phyloP scores from a whole-genome alignment of 2,329 filamentous ascomycete species.

The Cryoendolithus antarcticus region DNA sequence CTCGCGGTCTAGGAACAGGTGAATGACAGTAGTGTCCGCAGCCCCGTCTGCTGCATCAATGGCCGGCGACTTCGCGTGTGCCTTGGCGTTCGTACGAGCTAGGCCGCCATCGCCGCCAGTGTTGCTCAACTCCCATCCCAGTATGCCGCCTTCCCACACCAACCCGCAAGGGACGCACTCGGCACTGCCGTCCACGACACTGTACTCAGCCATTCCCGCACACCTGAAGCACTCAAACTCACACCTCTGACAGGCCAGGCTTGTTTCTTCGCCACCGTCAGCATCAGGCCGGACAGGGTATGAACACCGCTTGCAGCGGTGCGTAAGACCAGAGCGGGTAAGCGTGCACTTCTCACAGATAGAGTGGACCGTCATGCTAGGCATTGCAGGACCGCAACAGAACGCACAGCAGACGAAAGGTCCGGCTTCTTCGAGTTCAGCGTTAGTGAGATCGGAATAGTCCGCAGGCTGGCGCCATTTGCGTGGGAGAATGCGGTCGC shows the following conservation, averaged over 20 bases:
- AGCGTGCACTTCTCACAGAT: slow-evolving; percentile 7
- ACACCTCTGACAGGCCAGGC: slow-evolving; percentile 28
- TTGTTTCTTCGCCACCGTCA: background rate
- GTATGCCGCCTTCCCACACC: slow-evolving; percentile 25
- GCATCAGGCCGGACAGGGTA: slow-evolving; percentile 10
- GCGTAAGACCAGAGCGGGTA: slow-evolving; percentile 4
- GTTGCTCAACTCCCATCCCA: slow-evolving; percentile 25
- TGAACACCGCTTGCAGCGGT: slow-evolving; percentile 7
- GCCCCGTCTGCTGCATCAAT: too few relatives aligned
- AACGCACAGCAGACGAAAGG: slow-evolving; percentile 23
- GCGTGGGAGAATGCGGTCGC: slow-evolving; percentile 7
- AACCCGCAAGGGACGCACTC: slow-evolving; percentile 22
- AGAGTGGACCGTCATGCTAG: background rate
- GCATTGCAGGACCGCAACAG: slow-evolving; percentile 18
- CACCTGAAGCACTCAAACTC: slow-evolving; percentile 32
- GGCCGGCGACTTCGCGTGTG: background rate
- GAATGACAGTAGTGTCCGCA: too few relatives aligned
- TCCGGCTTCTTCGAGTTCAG: slow-evolving; percentile 8
- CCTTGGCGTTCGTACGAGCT: background rate
- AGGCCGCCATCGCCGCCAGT: background rate
- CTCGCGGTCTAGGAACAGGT: background rate
- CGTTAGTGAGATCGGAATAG: slow-evolving; percentile 7
- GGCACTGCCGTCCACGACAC: slow-evolving; percentile 10
- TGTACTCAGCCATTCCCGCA: slow-evolving; percentile 13
- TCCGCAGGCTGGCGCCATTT: background rate